These are phyloP conservation scores for Choanephora cucurbitarum DNA, from an alignment of 371 early-diverging fungal genomes.

Conservation along the genomic window DNA sequence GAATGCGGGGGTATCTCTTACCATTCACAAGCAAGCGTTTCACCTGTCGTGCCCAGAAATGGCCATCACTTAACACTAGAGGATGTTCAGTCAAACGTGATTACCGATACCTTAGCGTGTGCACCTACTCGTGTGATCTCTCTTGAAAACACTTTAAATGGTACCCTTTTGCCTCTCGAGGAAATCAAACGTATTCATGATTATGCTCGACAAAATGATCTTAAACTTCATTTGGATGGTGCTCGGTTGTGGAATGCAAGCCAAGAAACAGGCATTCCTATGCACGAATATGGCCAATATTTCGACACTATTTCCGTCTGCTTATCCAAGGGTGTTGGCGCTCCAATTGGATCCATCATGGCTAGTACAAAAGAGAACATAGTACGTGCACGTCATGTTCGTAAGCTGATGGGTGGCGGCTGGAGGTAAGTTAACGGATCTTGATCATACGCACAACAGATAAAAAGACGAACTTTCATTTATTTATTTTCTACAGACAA, in stretches of 20 bases:
- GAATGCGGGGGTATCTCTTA: conserved; percentile 84
- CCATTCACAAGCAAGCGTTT: conserved; percentile 73
- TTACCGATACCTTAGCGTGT: conserved; percentile 22
- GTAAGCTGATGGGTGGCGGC: conserved; percentile 90
- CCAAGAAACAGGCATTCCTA: conserved; percentile 65
- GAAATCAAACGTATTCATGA: conserved; percentile 67
- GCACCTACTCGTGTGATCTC: conserved; percentile 60
- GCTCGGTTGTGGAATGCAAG: conserved; percentile 90
- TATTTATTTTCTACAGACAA: conserved; percentile 61
- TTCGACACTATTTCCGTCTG: conserved; percentile 88
- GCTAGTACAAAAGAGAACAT: conserved; percentile 64
- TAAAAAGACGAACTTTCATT: too few species aligned
- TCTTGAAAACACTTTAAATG: conserved; percentile 88
- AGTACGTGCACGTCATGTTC: conserved; percentile 72
- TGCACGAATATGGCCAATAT: conserved; percentile 65
- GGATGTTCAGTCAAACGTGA: conserved; percentile 50
- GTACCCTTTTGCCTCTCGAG: conserved; percentile 75
- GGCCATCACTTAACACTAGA: conserved; percentile 65
- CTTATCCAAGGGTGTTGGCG: conserved; percentile 85
- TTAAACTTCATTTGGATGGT: conserved; percentile 84
- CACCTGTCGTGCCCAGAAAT: conserved; percentile 62
- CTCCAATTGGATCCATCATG: conserved; percentile 87
- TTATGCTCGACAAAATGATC: conserved; percentile 47
- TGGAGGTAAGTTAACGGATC: conserved; percentile 49
- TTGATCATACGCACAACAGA: too few species aligned